These are phyloP conservation scores for Crithidia bombi DNA, from an alignment of 208 protist genomes.

Conservation along the genomic window DNA sequence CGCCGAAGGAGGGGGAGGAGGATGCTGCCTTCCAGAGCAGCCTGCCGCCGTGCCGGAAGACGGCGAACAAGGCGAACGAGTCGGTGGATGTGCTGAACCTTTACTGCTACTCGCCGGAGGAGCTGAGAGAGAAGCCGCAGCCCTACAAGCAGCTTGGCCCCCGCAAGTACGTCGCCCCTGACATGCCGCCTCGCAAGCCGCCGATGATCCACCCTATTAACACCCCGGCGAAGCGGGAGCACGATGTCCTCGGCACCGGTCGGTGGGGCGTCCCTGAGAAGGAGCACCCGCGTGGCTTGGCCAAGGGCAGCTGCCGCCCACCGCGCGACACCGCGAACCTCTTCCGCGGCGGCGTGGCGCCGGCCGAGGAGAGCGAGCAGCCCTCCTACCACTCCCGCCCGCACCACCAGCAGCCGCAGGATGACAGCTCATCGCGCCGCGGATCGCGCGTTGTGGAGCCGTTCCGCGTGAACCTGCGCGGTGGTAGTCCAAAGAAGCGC, in stretches of 20 bases:
- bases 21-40: conserved; percentile 1
- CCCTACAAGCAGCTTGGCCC: conserved; percentile 54
- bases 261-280: conserved; percentile 56
- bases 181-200: conserved; percentile 48
- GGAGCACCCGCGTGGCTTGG: conserved; percentile 42
- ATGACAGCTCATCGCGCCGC: conserved; percentile 1
- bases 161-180: conserved; percentile 51
- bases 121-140: conserved; percentile 65
- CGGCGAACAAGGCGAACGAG: conserved; percentile 62
- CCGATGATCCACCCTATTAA: conserved; percentile 64
- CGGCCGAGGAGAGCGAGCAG: not conserved
- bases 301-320: conserved; percentile 48
- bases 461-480: not conserved
- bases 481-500: conserved; percentile 18
- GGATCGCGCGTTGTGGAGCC: conserved; percentile 10
- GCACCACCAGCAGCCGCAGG: conserved; percentile 7
- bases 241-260: conserved; percentile 83
- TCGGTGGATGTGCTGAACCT: conserved; percentile 82
- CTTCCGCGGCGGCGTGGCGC: conserved; percentile 33
- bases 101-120: conserved; percentile 58
- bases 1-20: conserved; percentile 21
- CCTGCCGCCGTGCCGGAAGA: conserved; percentile 45
- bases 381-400: conserved; percentile 4
- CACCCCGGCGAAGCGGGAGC: conserved; percentile 64
- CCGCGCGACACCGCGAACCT: conserved; percentile 50